Conservation (phyloP, 2,329 filamentous ascomycete species). For the Chaetomium olivaceum region DNA sequence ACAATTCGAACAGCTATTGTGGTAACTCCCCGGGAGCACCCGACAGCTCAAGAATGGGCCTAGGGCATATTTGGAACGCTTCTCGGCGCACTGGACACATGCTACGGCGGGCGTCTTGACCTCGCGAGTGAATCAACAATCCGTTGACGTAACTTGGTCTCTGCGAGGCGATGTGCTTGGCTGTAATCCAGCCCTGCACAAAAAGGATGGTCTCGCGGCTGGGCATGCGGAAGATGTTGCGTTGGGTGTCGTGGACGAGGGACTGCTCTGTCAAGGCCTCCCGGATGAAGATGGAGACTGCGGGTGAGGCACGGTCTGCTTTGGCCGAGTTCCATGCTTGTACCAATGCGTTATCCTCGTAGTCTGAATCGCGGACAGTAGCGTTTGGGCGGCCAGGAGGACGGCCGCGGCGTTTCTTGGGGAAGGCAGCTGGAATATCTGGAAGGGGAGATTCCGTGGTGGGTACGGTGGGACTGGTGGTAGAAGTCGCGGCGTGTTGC, state of each 20-base stretch:
- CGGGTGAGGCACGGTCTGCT: conserved; percentile 25
- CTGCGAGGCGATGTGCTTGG: conserved; percentile 34
- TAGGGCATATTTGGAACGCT: conserved; percentile 32
- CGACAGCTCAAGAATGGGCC: conserved; percentile 34
- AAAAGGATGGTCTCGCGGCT: conserved; percentile 34
- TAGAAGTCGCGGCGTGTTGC: neutral
- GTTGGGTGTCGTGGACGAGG: conserved; percentile 33
- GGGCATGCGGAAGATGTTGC: conserved; percentile 30
- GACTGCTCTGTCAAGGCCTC: conserved; percentile 30
- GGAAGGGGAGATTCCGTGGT: conserved; percentile 17
- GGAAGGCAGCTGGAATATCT: conserved; percentile 28
- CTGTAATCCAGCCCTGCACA: conserved; percentile 36
- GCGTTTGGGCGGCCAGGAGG: conserved; percentile 35
- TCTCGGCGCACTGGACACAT: conserved; percentile 32
- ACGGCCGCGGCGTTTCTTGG: conserved; percentile 33
- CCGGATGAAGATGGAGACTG: conserved; percentile 30
- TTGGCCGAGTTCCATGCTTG: conserved; percentile 33
- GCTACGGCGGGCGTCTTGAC: conserved; percentile 28
- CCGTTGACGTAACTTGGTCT: conserved; percentile 37
- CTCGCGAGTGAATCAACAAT: conserved; percentile 35
- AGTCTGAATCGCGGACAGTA: conserved; percentile 33
- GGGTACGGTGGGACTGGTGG: neutral
- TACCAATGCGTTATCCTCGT: conserved; percentile 31
- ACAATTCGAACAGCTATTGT: conserved; percentile 36
- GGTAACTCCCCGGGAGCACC: conserved; percentile 30